These are phyloP conservation scores for Dipodascus geniculatus DNA, from an alignment of 805 yeast species.

Conservation along the genomic window DNA sequence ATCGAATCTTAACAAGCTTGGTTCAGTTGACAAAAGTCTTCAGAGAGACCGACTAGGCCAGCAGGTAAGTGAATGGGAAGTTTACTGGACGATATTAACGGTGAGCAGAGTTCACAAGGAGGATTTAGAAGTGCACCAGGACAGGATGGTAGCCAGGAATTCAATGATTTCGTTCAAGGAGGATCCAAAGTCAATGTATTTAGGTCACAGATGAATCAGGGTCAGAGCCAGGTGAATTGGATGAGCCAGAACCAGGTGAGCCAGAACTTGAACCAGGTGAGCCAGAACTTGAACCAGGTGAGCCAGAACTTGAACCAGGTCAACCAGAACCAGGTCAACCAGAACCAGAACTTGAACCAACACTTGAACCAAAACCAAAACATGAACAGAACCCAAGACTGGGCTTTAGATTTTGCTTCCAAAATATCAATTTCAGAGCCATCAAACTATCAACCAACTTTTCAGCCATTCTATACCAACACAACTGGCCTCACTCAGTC, in stretches of 20 bases:
- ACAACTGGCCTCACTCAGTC: neutral
- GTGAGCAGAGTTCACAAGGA: slow-evolving; percentile 2
- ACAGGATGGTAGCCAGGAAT: neutral
- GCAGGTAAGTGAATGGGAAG: slow-evolving; percentile 1
- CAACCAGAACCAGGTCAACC: neutral
- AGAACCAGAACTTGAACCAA: neutral
- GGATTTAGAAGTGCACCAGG: neutral
- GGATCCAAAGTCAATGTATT: neutral
- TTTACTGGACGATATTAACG: slow-evolving; percentile 2
- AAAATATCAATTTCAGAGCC: neutral
- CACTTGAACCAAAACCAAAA: too few relatives aligned
- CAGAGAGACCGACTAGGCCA: slow-evolving; percentile 13
- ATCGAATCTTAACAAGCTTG: slow-evolving; percentile 20
- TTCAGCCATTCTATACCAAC: neutral
- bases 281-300: neutral
- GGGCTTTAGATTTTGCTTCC: neutral
- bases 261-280: neutral
- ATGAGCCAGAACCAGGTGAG: neutral
- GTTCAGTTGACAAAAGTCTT: slow-evolving; percentile 10
- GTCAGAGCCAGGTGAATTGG: too few relatives aligned
- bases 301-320: neutral
- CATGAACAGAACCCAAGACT: neutral
- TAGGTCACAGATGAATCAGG: too few relatives aligned
- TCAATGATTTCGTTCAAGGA: slow-evolving; percentile 1
- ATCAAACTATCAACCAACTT: neutral